Evolutionary conservation across 306 rosid genomes (phyloP).

Genomic region (Canavalia ensiformis): DNA sequence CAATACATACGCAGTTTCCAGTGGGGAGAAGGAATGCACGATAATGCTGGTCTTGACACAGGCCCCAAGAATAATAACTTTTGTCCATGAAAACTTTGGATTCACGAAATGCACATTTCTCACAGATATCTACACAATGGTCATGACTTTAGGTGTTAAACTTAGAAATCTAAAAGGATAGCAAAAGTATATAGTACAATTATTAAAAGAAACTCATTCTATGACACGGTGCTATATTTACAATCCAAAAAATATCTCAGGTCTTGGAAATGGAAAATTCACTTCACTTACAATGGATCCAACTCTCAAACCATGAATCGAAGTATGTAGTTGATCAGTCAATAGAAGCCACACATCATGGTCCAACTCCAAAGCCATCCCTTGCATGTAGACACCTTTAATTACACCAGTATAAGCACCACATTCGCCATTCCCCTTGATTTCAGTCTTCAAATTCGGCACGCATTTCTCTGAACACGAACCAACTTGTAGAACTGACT

Average conservation of each 20-base stretch:
- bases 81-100: constrained; percentile 83
- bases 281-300: constrained; percentile 80
- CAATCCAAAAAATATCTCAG: background rate
- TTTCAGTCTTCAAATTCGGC: constrained; percentile 32
- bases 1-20: constrained; percentile 73
- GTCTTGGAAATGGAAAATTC: constrained; percentile 17
- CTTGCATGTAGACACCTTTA: constrained; percentile 79
- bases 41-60: constrained; percentile 79
- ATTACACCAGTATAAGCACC: constrained; percentile 76
- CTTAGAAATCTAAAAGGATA: background rate
- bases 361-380: constrained; percentile 92
- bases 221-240: constrained; percentile 2
- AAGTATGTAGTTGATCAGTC: constrained; percentile 66
- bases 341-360: constrained; percentile 89
- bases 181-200: constrained; percentile 5
- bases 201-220: background rate
- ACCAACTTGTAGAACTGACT: constrained; percentile 57
- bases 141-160: background rate
- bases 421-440: constrained; percentile 69
- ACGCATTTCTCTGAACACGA: constrained; percentile 46
- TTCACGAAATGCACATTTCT: constrained; percentile 84
- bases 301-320: constrained; percentile 80
- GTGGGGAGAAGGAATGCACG: constrained; percentile 82
- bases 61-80: constrained; percentile 84
- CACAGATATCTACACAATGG: constrained; percentile 66